phyloP scores from a whole-genome alignment of 2,329 filamentous ascomycete genomes.

The Ophiostoma sp. region DNA sequence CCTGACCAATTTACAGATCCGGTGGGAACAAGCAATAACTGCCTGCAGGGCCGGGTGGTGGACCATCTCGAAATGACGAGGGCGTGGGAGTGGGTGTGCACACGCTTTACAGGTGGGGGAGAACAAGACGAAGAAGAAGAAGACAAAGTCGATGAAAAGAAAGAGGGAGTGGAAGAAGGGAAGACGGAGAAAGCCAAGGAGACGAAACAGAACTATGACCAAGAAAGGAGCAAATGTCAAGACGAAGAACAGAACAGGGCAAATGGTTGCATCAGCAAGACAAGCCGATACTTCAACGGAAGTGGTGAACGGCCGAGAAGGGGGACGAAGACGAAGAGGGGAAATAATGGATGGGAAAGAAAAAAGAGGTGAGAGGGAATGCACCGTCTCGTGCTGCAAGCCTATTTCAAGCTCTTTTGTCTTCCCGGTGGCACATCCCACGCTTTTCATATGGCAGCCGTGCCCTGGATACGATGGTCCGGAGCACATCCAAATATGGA shows the following conservation, averaged over 20 bases:
- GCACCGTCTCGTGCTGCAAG: conserved; percentile 5
- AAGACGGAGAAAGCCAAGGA: background rate
- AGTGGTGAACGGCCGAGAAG: background rate
- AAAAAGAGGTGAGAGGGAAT: background rate
- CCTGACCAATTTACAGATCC: conserved; percentile 1
- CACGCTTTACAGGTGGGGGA: background rate
- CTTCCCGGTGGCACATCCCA: background rate
- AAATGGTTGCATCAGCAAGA: background rate
- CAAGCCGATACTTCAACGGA: background rate
- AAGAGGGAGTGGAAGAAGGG: background rate
- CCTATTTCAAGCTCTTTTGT: background rate
- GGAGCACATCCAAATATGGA: background rate
- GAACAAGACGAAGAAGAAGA: background rate
- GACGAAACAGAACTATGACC: background rate
- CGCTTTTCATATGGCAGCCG: background rate
- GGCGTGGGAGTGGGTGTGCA: conserved; percentile 18
- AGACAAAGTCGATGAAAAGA: background rate
- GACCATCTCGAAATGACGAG: conserved; percentile 18
- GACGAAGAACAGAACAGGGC: background rate
- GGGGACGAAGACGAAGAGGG: background rate
- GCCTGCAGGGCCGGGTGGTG: background rate
- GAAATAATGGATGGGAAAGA: background rate
- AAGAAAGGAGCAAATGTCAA: background rate
- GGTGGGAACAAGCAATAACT: conserved; percentile 1
- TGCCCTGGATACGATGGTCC: background rate